Evolutionary conservation across 768 basidiomycete genomes (phyloP).

Genomic region (Exidia glandulosa): DNA sequence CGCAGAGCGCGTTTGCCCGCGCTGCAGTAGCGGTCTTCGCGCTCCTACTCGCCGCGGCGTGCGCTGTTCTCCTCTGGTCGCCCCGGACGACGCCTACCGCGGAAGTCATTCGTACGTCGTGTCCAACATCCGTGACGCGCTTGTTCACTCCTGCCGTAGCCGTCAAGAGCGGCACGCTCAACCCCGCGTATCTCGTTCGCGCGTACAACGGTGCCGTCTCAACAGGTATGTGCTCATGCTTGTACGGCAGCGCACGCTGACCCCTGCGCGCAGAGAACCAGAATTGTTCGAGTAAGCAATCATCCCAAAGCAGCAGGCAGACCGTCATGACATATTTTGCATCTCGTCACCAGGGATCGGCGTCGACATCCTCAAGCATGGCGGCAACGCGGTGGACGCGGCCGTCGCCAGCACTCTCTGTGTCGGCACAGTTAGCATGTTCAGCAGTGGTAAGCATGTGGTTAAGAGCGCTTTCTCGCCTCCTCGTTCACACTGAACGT

Average conservation of each 20-base stretch:
- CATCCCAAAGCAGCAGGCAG: constrained; percentile 16
- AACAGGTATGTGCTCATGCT: constrained; percentile 6
- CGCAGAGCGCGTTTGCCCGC: neutral
- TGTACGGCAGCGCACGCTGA: neutral
- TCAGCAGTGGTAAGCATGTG: constrained; percentile 8
- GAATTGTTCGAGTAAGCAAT: constrained; percentile 62
- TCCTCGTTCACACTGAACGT: neutral
- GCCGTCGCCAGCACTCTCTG: constrained; percentile 74
- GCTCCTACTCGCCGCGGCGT: neutral
- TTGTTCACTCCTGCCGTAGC: neutral
- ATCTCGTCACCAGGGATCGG: constrained; percentile 48
- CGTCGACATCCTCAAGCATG: constrained; percentile 59
- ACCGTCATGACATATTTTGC: neutral
- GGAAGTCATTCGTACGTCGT: neutral
- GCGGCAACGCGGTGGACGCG: constrained; percentile 88
- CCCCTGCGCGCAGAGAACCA: neutral
- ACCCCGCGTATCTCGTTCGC: constrained; percentile 45
- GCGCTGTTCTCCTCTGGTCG: neutral
- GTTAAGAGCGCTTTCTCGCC: neutral
- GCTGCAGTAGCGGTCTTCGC: neutral
- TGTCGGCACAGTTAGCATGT: constrained; percentile 26
- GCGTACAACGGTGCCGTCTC: constrained; percentile 81
- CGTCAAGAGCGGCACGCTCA: constrained; percentile 18
- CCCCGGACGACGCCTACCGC: neutral
- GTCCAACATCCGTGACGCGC: too few relatives aligned